Conservation (phyloP, 2,329 filamentous ascomycete species). For the Pseudogymnoascus sp. region DNA sequence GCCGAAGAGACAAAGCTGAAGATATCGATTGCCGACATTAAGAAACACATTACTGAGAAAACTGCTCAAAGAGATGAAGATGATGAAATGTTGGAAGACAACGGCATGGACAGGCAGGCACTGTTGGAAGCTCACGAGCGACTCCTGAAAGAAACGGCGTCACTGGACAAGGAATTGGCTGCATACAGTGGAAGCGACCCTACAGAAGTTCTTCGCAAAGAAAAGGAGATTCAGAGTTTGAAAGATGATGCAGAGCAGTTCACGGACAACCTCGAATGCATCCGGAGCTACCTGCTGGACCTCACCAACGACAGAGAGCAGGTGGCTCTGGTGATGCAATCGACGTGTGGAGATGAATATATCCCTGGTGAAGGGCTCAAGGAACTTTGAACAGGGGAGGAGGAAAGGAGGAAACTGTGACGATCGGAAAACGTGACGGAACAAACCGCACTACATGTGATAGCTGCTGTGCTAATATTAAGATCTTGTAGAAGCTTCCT, state of each 20-base stretch:
- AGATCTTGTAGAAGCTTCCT: not conserved
- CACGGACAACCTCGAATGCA: conserved; percentile 29
- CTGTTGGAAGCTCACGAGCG: conserved; percentile 24
- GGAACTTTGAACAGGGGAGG: conserved; percentile 26
- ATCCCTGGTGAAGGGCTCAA: conserved; percentile 40
- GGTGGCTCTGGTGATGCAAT: conserved; percentile 30
- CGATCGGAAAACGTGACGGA: not conserved
- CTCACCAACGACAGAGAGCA: conserved; percentile 30
- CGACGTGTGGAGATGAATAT: conserved; percentile 42
- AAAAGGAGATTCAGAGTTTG: conserved; percentile 25
- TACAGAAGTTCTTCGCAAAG: conserved; percentile 23
- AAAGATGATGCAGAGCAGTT: conserved; percentile 25
- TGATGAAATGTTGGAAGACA: conserved; percentile 27
- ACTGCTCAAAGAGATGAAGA: conserved; percentile 28
- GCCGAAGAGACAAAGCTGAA: conserved; percentile 29
- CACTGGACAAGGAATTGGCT: conserved; percentile 27
- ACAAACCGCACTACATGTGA: not conserved
- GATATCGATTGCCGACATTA: conserved; percentile 29
- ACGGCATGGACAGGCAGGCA: conserved; percentile 22
- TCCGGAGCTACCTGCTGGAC: conserved; percentile 25
- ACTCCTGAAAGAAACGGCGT: conserved; percentile 24
- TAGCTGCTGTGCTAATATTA: not conserved
- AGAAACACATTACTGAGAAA: conserved; percentile 32
- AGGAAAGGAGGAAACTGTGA: not conserved
- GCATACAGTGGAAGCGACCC: conserved; percentile 28